These are phyloP conservation scores for Geotrichum carabidarum DNA, from an alignment of 1,139 yeast genomes.

Conservation along the genomic window DNA sequence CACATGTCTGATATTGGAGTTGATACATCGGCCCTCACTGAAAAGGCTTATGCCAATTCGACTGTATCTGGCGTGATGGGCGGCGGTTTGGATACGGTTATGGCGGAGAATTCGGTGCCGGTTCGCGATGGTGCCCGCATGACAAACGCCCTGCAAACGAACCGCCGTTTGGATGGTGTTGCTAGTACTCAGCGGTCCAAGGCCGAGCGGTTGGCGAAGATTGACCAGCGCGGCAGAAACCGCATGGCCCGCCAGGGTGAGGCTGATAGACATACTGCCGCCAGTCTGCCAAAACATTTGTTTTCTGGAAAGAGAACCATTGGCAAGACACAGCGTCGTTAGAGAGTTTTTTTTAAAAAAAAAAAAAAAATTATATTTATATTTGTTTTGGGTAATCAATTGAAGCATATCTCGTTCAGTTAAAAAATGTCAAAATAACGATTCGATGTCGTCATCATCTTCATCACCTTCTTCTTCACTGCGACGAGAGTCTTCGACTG, in stretches of 20 bases:
- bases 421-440: conserved; percentile 33
- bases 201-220: conserved; percentile 81
- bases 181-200: conserved; percentile 73
- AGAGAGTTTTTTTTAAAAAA: conserved; percentile 23
- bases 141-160: conserved; percentile 58
- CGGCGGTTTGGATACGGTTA: conserved; percentile 72
- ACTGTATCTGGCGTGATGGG: conserved; percentile 42
- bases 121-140: conserved; percentile 36
- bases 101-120: conserved; percentile 42
- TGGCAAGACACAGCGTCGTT: conserved; percentile 67
- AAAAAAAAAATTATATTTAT: neutral
- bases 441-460: conserved; percentile 44
- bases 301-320: conserved; percentile 94
- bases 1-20: conserved; percentile 89
- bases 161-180: conserved; percentile 83
- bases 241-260: conserved; percentile 92
- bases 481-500: conserved; percentile 33
- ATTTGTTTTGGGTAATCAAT: neutral
- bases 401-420: too few relatives aligned
- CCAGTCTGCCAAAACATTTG: conserved; percentile 86
- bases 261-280: conserved; percentile 86
- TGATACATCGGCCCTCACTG: conserved; percentile 60
- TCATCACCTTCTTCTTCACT: conserved; percentile 40
- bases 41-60: conserved; percentile 35
- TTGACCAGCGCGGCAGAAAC: conserved; percentile 91